Evolutionary conservation across 495 filamentous ascomycete genomes (phyloP).

Genomic region (Collariella sp.): DNA sequence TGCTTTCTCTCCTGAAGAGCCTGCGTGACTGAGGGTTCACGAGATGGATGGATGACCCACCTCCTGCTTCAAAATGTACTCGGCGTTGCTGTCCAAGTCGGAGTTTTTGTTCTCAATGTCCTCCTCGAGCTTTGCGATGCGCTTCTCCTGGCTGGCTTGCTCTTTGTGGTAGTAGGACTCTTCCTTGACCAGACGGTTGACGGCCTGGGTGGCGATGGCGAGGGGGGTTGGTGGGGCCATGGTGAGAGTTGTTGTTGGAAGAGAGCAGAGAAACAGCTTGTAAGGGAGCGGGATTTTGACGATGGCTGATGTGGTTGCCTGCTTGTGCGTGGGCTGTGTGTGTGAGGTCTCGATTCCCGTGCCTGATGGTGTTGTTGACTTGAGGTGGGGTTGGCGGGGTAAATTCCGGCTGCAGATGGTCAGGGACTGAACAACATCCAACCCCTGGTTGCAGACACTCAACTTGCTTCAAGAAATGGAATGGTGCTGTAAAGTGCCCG

Average conservation of each 20-base stretch:
- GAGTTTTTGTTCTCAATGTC: conserved; percentile 33
- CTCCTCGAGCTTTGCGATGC: conserved; percentile 59
- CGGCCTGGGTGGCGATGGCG: conserved; percentile 27
- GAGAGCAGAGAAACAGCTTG: not conserved
- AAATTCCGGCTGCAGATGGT: conserved; percentile 9
- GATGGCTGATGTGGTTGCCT: not conserved
- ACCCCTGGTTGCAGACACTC: too few species aligned
- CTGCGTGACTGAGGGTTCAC: not conserved
- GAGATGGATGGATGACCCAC: conserved; percentile 42
- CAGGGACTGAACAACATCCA: not conserved
- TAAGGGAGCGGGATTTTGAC: not conserved
- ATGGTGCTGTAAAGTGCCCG: too few species aligned
- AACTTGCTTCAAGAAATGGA: too few species aligned
- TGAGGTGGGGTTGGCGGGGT: conserved; percentile 29
- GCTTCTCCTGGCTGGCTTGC: conserved; percentile 57
- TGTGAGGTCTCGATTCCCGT: not conserved
- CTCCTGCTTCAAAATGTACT: conserved; percentile 74
- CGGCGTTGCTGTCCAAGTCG: conserved; percentile 54
- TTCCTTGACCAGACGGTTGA: conserved; percentile 83
- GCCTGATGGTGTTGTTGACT: conserved; percentile 15
- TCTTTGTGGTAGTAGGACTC: conserved; percentile 85
- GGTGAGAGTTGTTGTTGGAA: conserved; percentile 1
- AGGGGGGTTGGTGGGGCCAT: conserved; percentile 28
- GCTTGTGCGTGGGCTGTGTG: too few species aligned
- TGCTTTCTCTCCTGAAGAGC: not conserved